Base-by-base conservation (phyloP, 169 alveolate species). In the Cryptosporidium meleagridis region DNA sequence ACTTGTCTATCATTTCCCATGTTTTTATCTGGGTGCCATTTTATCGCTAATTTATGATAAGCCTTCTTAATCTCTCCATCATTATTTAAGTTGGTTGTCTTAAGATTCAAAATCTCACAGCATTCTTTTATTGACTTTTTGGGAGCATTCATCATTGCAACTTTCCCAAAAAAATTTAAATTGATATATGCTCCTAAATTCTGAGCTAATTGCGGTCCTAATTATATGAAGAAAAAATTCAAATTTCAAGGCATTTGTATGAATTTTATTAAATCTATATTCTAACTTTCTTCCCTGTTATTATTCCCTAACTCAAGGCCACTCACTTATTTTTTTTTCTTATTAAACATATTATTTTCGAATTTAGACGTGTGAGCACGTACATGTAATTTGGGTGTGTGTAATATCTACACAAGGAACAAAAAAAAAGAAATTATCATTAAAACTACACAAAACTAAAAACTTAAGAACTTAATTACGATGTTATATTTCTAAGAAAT, bases 11-110 rank as follows among this genome's bases (percentile, higher is more conserved):
- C 93, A 51, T 70, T 85, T 3, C 91, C 94, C 31, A 61, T 55
- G 52, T 94, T 91, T 72, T 95, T 95, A 61, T 94, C 97, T 2
- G 97, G 96, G 87, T 95, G 97, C 94, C 94, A 91, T 39, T 69
- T 92, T 4, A 92, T 89, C 9, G 95, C 96, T 9, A 91, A 67
- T 75, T 91, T 92, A 48, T 91, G 91, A 73, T 93, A 95, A n/a
- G 96, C 95, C 67, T 93, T 94, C 39, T 93, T 94, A 37, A 95
- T 95, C 23, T 92, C 94, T 14, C 92, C 91, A 3, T 91, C 94
- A 26, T 92, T 55, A 39, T 67, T 80, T 18, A 67, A 44, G 10
- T 93, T 92, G 29, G 91, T 55, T 59, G 84, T 52, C 9, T 55
- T 84, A 1, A 94, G 86, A 29, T 92, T 92, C n/a, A 94, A 69